Evolutionary conservation across 768 basidiomycete species (phyloP).

Genomic region (Gyrodon lividus): DNA sequence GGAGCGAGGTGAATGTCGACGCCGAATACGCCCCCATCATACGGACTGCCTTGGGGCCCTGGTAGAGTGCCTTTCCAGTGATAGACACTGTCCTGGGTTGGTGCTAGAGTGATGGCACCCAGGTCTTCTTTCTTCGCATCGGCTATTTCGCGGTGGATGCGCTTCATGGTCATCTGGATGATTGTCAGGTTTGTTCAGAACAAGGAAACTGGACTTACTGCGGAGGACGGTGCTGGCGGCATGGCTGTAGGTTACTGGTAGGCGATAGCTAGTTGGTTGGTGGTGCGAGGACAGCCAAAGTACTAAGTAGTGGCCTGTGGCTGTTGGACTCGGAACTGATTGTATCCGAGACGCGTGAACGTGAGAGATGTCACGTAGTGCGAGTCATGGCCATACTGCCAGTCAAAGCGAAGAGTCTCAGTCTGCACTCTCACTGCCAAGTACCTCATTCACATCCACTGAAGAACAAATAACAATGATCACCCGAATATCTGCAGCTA

Average conservation of each 20-base stretch:
- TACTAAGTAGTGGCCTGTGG: no score
- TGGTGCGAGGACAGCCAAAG: background rate
- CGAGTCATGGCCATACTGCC: background rate
- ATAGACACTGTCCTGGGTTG: slow-evolving; percentile 63
- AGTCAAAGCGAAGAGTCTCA: background rate
- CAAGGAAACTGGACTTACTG: slow-evolving; percentile 10
- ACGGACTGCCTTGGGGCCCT: slow-evolving; percentile 79
- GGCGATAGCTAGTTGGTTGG: background rate
- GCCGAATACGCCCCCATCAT: slow-evolving; percentile 76
- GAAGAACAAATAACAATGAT: slow-evolving; percentile 40
- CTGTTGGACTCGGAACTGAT: no score
- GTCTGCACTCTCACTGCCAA: background rate
- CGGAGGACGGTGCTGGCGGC: slow-evolving; percentile 26
- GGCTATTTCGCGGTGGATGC: slow-evolving; percentile 79
- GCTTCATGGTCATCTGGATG: slow-evolving; percentile 65
- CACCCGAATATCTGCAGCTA: slow-evolving; percentile 50
- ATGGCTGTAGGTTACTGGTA: slow-evolving; percentile 14
- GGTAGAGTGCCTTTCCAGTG: slow-evolving; percentile 77
- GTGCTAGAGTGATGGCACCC: slow-evolving; percentile 66
- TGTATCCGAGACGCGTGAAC: no score
- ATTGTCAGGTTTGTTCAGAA: slow-evolving; percentile 5
- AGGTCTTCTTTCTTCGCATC: slow-evolving; percentile 83
- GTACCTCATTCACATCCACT: background rate
- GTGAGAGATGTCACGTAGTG: slow-evolving; percentile 16
- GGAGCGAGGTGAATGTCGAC: slow-evolving; percentile 61